Percentiles rank a stretch among this genome's conserved stretches.
Conservation (phyloP, 1,284 basidiomycete species). For the Pyrrhoderma lamaoense region DNA sequence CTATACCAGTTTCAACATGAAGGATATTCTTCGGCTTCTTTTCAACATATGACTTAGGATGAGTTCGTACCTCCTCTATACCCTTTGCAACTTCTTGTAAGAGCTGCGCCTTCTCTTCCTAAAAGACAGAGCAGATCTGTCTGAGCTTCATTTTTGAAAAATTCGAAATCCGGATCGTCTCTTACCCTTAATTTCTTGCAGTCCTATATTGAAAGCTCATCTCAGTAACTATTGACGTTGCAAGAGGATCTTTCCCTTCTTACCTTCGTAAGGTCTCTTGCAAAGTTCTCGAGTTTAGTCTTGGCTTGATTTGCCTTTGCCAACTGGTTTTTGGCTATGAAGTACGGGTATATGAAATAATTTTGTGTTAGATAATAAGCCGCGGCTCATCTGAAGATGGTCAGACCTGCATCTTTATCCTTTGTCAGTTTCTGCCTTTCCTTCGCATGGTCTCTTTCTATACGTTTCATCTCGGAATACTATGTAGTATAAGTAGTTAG, state of each 20-base stretch:
- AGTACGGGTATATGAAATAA: neutral
- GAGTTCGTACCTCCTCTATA: constrained; percentile 58
- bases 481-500: constrained; percentile 25
- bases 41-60: constrained; percentile 5
- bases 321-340: constrained; percentile 67
- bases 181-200: constrained; percentile 76
- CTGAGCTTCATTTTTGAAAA: neutral
- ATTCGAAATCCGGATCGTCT: neutral
- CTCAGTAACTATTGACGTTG: neutral
- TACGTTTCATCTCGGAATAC: constrained; percentile 77
- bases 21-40: constrained; percentile 1
- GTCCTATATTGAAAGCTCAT: constrained; percentile 42
- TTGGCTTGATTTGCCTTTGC: constrained; percentile 81
- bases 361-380: neutral
- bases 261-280: constrained; percentile 79
- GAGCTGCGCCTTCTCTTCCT: constrained; percentile 78
- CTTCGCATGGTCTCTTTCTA: constrained; percentile 79
- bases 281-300: constrained; percentile 80
- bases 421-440: constrained; percentile 81
- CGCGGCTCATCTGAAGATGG: constrained; percentile 15
- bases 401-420: constrained; percentile 77
- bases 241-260: no score
- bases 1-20: constrained; percentile 30
- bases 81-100: constrained; percentile 73
- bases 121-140: constrained; percentile 8